phyloP scores from a whole-genome alignment of 1,139 yeast species.

The Geotrichum citri-aurantii region DNA sequence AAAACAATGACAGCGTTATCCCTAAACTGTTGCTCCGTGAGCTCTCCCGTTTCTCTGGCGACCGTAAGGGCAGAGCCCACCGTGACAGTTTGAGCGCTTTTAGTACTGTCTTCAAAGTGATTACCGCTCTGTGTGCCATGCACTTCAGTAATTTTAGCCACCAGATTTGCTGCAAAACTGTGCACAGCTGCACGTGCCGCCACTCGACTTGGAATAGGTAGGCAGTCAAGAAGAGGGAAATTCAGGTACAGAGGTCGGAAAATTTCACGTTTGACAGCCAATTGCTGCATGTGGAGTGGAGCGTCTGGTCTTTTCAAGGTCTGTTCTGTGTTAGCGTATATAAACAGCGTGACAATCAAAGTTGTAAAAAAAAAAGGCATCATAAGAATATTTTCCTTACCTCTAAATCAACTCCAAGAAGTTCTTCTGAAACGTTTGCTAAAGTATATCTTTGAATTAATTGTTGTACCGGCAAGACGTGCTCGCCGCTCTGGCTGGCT shows the following conservation, averaged over 20 bases:
- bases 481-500: conserved; percentile 6
- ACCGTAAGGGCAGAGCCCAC: conserved; percentile 38
- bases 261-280: conserved; percentile 47
- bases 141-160: conserved; percentile 27
- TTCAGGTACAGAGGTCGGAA: conserved; percentile 52
- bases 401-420: conserved; percentile 47
- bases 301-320: conserved; percentile 34
- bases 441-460: conserved; percentile 45
- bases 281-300: conserved; percentile 40
- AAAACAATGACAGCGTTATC: conserved; percentile 55
- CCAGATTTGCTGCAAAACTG: conserved; percentile 40
- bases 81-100: conserved; percentile 14
- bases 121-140: conserved; percentile 17
- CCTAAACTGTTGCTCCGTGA: conserved; percentile 45
- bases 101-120: conserved; percentile 27
- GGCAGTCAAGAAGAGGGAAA: conserved; percentile 48
- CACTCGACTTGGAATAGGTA: conserved; percentile 48
- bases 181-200: conserved; percentile 44
- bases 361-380: neutral
- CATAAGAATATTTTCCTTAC: conserved; percentile 24
- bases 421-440: conserved; percentile 48
- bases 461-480: conserved; percentile 38
- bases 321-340: conserved; percentile 7
- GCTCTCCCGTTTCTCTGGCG: conserved; percentile 38
- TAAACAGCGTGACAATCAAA: too few species aligned